Percentiles rank a stretch among this genome's conserved stretches.
Evolutionary conservation across 192 early-diverging fungal species (phyloP).

Genomic region (Coemansia sp.): DNA sequence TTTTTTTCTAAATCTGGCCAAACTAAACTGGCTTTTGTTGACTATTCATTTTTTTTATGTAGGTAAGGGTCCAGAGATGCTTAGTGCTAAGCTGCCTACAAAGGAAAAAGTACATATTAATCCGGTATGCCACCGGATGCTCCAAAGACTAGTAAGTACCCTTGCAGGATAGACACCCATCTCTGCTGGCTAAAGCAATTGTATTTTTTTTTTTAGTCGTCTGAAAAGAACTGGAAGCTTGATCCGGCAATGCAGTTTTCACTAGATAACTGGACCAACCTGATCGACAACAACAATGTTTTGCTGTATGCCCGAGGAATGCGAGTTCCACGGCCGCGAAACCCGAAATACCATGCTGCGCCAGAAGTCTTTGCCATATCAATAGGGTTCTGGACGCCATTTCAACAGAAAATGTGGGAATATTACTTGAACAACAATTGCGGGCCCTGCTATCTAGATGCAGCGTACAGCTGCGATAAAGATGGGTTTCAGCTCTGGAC

Average conservation of each 20-base stretch:
- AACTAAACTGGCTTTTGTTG: too few species aligned
- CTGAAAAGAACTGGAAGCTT: slow-evolving; percentile 12
- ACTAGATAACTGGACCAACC: slow-evolving; percentile 28
- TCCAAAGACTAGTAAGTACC: slow-evolving; percentile 18
- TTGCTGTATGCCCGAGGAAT: slow-evolving; percentile 15
- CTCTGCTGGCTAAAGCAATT: too few species aligned
- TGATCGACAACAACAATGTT: slow-evolving; percentile 14
- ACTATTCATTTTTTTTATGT: too few species aligned
- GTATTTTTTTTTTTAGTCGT: too few species aligned
- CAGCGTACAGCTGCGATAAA: slow-evolving; percentile 12
- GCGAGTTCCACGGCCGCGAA: slow-evolving; percentile 24
- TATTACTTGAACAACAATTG: slow-evolving; percentile 13
- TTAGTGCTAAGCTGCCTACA: background rate
- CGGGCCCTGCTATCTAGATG: slow-evolving; percentile 36
- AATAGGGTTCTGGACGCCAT: slow-evolving; percentile 30
- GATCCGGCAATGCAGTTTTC: slow-evolving; percentile 23
- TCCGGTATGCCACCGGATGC: slow-evolving; percentile 28
- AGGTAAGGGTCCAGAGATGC: background rate
- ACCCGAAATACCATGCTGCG: slow-evolving; percentile 10
- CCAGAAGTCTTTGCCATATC: slow-evolving; percentile 5
- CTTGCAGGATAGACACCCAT: too few species aligned
- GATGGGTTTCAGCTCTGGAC: slow-evolving; percentile 50
- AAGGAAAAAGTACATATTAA: slow-evolving; percentile 9
- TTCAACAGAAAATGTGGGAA: slow-evolving; percentile 36
- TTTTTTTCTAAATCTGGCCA: too few species aligned